These are phyloP conservation scores for Chalciporus chontae DNA, from an alignment of 768 basidiomycete genomes.

Conservation along the genomic window DNA sequence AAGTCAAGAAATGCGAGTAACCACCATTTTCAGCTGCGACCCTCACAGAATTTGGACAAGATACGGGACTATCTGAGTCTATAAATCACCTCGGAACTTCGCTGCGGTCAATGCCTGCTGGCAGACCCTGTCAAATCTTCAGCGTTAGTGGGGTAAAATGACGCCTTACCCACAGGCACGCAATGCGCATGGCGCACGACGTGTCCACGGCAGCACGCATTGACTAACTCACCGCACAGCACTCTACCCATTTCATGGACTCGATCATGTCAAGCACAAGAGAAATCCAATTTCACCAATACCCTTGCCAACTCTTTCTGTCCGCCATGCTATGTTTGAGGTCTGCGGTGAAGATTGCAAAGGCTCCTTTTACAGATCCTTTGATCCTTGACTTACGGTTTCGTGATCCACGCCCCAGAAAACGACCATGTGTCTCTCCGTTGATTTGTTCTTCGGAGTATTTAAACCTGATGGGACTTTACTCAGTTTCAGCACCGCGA, in stretches of 20 bases:
- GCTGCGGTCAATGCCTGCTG: neutral
- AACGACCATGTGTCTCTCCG: conserved; percentile 8
- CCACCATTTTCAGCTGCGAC: neutral
- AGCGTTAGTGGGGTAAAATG: neutral
- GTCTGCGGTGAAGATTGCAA: conserved; percentile 16
- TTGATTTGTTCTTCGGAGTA: conserved; percentile 12
- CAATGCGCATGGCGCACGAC: neutral
- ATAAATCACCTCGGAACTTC: neutral
- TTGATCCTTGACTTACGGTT: conserved; percentile 10
- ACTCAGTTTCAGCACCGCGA: conserved; percentile 1
- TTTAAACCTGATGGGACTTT: conserved; percentile 11
- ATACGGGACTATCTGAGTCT: neutral
- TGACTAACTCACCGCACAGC: neutral
- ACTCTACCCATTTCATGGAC: neutral
- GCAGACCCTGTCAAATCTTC: neutral
- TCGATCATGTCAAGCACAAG: neutral
- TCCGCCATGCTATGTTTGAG: neutral
- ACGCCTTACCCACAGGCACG: neutral
- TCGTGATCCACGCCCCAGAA: conserved; percentile 7
- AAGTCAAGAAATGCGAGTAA: conserved; percentile 7
- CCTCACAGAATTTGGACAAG: neutral
- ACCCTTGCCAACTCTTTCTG: neutral
- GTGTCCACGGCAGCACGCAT: neutral
- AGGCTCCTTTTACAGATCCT: conserved; percentile 5
- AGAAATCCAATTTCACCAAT: neutral